Evolutionary conservation across 2,329 filamentous ascomycete genomes (phyloP).

Genomic region (Eurotiales sp.): DNA sequence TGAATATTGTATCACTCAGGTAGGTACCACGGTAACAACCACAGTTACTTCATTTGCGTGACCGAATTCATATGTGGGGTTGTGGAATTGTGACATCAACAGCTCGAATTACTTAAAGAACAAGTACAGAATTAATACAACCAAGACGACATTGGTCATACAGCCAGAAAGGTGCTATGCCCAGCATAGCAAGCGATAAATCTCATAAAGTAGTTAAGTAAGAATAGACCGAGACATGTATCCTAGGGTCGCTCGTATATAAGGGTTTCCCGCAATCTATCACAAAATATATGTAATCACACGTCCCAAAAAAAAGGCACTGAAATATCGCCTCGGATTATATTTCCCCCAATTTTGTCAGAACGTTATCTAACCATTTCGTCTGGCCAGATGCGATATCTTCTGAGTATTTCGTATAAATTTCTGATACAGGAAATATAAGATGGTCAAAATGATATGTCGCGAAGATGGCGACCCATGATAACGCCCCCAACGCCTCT

Average conservation of each 20-base stretch:
- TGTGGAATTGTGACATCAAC: background rate
- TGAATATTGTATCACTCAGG: too few relatives aligned
- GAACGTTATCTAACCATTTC: background rate
- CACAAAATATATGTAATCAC: too few relatives aligned
- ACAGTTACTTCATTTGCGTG: too few relatives aligned
- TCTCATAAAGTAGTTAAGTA: background rate
- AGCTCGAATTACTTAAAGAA: background rate
- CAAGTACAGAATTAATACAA: background rate
- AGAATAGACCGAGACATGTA: background rate
- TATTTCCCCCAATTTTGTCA: background rate
- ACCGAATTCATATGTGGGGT: background rate
- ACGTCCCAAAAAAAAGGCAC: background rate
- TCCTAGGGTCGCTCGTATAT: too few relatives aligned
- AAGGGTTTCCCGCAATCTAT: too few relatives aligned
- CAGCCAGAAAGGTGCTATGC: background rate
- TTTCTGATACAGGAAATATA: background rate
- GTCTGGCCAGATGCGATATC: background rate
- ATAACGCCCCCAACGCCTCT: slow-evolving; percentile 9
- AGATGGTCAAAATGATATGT: background rate
- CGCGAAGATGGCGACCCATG: background rate
- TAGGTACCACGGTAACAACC: too few relatives aligned
- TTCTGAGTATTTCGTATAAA: background rate
- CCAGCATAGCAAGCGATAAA: background rate
- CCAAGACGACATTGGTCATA: background rate
- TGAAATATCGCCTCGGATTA: background rate